Base-by-base conservation (phyloP, 2,329 filamentous ascomycete species). In the Coniochaeta sp. region DNA sequence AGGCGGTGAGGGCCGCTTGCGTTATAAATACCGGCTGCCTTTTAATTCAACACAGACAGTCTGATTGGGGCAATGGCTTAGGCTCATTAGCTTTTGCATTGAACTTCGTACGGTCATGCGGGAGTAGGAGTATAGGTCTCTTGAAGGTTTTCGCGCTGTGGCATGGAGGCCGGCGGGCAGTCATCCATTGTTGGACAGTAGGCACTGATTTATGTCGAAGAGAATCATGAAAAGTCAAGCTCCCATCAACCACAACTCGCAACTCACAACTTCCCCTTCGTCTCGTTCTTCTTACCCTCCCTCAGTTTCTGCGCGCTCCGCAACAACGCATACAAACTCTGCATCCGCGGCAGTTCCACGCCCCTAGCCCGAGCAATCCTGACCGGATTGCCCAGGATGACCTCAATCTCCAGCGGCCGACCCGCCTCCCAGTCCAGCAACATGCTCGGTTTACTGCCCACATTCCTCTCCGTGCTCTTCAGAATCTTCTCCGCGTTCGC, bases 341-440 rank as follows among this genome's bases (percentile, higher is more conserved):
- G 85, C 74, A 90, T 67, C 69, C 85, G 75, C 12, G 86, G 86
- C 81, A 89, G 82, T 66, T 87, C 82, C 5, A 86, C 80, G 0
- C 87, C 87, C 57, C 80, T 79, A 58, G 78, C 79, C 65, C 84
- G 75, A 10, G 87, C 88, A 55, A 89, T 84, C 64, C 85, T 75
- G 32, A 90, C 82, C 0, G 88, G 86, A 68, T 90, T 90, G 1
- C 88, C 88, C 26, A 90, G 69, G 44, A 90, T 89, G 38, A 89
- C 88, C 72, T 90, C 88, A 57, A 90, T 70, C 75, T 91, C 88
- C 79, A 90, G 79, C 44, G 80, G 81, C 67, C 84, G 79, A 0
- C 85, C 84, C 1, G 77, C 79, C 71, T 89, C 85, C 86, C 87
- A 90, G 68, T 90, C 88, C 16, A 87, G 72, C 66, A 89, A 75